Conservation (phyloP, 345 rosid species). For the Hirschfeldia incana region DNA sequence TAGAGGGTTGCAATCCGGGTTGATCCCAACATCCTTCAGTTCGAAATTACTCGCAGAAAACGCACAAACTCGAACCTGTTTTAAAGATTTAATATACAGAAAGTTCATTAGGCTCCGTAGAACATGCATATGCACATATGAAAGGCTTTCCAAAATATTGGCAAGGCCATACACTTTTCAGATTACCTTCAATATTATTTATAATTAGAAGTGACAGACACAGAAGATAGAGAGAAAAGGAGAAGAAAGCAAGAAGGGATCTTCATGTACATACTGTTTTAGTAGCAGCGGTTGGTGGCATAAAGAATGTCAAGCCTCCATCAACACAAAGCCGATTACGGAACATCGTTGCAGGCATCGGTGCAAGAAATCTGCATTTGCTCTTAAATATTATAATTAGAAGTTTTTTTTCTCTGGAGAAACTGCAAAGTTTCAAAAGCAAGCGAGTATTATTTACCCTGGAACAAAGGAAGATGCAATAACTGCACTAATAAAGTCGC, state of each 20-base stretch:
- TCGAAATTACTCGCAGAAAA: slow-evolving; percentile 65
- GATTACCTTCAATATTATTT: background rate
- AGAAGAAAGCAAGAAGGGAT: slow-evolving; percentile 4
- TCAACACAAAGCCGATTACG: slow-evolving; percentile 86
- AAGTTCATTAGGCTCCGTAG: background rate
- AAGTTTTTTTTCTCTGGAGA: background rate
- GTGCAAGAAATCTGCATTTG: slow-evolving; percentile 85
- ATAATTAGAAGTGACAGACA: background rate
- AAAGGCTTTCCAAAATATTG: background rate
- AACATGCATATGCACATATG: background rate
- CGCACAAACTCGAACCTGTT: slow-evolving; percentile 86
- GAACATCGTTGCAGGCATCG: slow-evolving; percentile 83
- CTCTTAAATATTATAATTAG: background rate
- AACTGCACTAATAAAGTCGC: slow-evolving; percentile 86
- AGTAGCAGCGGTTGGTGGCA: slow-evolving; percentile 95
- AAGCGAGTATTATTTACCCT: slow-evolving; percentile 51
- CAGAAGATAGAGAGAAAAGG: background rate
- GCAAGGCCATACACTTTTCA: background rate
- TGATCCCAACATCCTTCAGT: slow-evolving; percentile 75
- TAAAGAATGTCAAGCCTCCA: slow-evolving; percentile 92
- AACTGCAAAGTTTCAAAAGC: slow-evolving; percentile 4
- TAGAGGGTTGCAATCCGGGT: slow-evolving; percentile 91
- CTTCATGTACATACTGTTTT: slow-evolving; percentile 58
- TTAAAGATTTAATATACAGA: background rate
- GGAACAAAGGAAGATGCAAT: slow-evolving; percentile 91